A percentile compares a stretch with the other conserved stretches of the same genome.
phyloP scores from a whole-genome alignment of 2,329 filamentous ascomycete genomes.

The Hymenoscyphus scutula region DNA sequence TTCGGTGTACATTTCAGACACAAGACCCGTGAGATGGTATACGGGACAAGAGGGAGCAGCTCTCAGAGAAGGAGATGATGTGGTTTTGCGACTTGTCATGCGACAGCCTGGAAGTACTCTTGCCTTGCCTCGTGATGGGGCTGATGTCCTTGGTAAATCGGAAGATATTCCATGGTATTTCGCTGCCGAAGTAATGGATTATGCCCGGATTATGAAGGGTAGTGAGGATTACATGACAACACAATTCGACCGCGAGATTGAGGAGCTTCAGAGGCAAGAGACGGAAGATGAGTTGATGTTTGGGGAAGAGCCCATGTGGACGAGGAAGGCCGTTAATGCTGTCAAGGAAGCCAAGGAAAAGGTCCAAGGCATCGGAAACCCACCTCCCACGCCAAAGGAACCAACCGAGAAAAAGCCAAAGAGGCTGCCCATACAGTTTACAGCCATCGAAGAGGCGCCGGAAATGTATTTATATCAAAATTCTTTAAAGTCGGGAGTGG shows the following conservation, averaged over 20 bases:
- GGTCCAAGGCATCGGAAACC: conserved; percentile 64
- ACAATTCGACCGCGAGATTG: conserved; percentile 78
- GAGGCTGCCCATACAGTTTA: conserved; percentile 48
- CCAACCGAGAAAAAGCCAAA: conserved; percentile 47
- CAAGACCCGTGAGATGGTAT: conserved; percentile 86
- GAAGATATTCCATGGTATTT: conserved; percentile 93
- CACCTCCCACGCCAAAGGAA: conserved; percentile 52
- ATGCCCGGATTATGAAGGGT: conserved; percentile 92
- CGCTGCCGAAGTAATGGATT: conserved; percentile 90
- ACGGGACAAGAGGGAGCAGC: conserved; percentile 79
- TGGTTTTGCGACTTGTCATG: conserved; percentile 83
- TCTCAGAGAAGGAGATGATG: conserved; percentile 81
- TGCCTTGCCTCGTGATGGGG: conserved; percentile 78
- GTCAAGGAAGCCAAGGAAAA: conserved; percentile 77
- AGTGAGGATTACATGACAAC: conserved; percentile 81
- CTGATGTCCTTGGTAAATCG: conserved; percentile 64
- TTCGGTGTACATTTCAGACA: conserved; percentile 86
- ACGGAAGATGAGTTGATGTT: conserved; percentile 90
- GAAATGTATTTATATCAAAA: conserved; percentile 52
- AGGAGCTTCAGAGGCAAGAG: conserved; percentile 71
- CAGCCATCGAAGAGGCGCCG: conserved; percentile 45
- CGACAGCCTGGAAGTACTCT: conserved; percentile 78
- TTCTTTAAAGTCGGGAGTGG: conserved; percentile 44
- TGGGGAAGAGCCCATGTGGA: conserved; percentile 91
- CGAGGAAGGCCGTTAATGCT: conserved; percentile 73